These are phyloP conservation scores for Raphidocelis subcapitata DNA, from an alignment of 139 green algal species.

Conservation along the genomic window DNA sequence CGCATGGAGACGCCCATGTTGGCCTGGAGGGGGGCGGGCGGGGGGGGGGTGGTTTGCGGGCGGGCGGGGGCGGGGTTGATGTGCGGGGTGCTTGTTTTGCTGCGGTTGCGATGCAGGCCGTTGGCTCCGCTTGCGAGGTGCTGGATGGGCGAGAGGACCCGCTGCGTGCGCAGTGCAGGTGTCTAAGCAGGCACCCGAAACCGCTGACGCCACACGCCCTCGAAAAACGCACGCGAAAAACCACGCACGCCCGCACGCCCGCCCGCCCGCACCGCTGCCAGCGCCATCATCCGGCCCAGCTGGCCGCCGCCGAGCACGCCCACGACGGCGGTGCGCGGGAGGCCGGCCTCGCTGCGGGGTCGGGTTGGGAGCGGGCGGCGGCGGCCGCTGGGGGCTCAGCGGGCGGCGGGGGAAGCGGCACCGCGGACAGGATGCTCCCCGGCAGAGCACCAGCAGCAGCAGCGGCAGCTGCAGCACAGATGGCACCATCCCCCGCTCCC, in stretches of 20 bases:
- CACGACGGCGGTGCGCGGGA: conserved; percentile 58
- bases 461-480: no score
- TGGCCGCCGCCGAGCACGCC: conserved; percentile 96
- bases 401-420: no score
- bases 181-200: background rate
- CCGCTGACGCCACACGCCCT: no score
- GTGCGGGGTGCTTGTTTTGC: background rate
- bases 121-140: no score
- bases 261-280: conserved; percentile 76
- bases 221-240: background rate
- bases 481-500: no score
- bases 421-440: no score
- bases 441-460: no score
- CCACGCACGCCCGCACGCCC: background rate
- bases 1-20: conserved; percentile 87
- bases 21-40: conserved; percentile 43
- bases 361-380: no score
- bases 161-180: background rate
- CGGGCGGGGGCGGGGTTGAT: background rate
- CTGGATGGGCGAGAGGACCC: no score
- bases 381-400: no score
- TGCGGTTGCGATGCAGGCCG: background rate
- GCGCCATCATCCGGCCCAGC: conserved; percentile 95
- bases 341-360: conserved; percentile 28
- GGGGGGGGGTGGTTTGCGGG: background rate